Percentiles rank a stretch among this genome's conserved stretches.
These are phyloP conservation scores for Magnolia changhungtana DNA, from an alignment of 164 flowering plant genomes.

Conservation along the genomic window DNA sequence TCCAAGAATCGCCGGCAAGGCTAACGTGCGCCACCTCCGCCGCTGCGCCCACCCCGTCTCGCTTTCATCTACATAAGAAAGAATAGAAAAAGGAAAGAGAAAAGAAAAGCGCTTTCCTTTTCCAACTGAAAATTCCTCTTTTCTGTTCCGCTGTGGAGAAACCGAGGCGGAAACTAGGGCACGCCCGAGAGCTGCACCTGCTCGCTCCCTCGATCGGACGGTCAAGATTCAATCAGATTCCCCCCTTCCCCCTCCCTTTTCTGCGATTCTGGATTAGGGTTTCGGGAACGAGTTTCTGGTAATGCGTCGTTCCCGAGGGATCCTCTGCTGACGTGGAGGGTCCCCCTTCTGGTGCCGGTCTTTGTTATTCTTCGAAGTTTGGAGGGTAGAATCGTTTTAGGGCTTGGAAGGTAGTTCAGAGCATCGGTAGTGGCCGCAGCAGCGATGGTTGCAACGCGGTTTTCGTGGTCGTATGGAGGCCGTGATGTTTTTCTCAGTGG, in stretches of 20 bases:
- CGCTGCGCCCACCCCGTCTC: background rate
- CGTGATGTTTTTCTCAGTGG: conserved; percentile 16
- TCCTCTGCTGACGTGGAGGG: background rate
- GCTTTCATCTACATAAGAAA: background rate
- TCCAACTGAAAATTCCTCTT: no score
- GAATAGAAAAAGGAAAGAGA: no score
- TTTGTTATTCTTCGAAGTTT: conserved; percentile 2
- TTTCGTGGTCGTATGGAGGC: conserved; percentile 23
- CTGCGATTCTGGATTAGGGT: background rate
- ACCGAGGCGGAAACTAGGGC: no score
- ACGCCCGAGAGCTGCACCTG: no score
- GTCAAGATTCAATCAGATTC: background rate
- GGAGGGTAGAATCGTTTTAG: background rate
- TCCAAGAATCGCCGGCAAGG: background rate
- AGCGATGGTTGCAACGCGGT: conserved; percentile 14
- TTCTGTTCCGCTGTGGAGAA: no score
- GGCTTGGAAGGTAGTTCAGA: background rate
- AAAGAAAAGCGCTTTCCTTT: no score
- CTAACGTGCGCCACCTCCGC: conserved; percentile 3
- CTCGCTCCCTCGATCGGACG: background rate
- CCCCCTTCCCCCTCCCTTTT: no score
- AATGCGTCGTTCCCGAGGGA: background rate
- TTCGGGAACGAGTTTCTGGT: background rate
- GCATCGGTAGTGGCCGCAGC: background rate
- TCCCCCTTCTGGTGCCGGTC: background rate